Evolutionary conservation across 2,329 filamentous ascomycete genomes (phyloP), one percentile per base, ranked within the genome.

Genomic region (Colletotrichum liaoningense): DNA sequence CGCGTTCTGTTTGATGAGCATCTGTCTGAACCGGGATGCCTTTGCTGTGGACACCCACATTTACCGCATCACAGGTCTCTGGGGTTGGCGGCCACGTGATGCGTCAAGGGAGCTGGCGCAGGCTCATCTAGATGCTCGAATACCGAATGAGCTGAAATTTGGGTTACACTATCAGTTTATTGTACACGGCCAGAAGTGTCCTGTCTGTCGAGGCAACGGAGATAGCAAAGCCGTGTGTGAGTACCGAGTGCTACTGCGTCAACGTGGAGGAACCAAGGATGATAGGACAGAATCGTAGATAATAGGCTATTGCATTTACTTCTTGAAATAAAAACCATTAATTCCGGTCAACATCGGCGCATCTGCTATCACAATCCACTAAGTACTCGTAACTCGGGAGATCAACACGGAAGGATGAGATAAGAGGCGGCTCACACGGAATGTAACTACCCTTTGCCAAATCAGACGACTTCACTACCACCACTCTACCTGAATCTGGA

Each of bases 41-140:
- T 67, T 72, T 33, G 69, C 57, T 12, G 69, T 72, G 30, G 63
- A 72, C 46, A 57, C 63, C 7, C 69, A 72, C 46, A 38, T 49
- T 24, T 67, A 63, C 19, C 63, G 63, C 30, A 52, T 67, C n/a
- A 11, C 63, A 2, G 69, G 69, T 33, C 57, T 67, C 11, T 63
- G 63, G 63, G 49, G 63, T 5, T 72, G 57, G 35, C 30, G 49
- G 16, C 69, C 49, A 5, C 7, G n/a, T 1, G 63, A 62, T 5
- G 57, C 63, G 6, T 24, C 24, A 5, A 42, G n/a, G 19, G 56
- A 67, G 28, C 5, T 26, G 42, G 33, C 57, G 30, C 69, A 67
- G 57, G 57, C 69, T 4, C 57, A 63, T 26, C 56, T 67, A 9
- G 26, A 63, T 11, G 57, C 63, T 8, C 46, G 49, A 7, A 55